These are phyloP conservation scores for Pythium angustatum DNA, from an alignment of 352 stramenopile species.

Conservation along the genomic window DNA sequence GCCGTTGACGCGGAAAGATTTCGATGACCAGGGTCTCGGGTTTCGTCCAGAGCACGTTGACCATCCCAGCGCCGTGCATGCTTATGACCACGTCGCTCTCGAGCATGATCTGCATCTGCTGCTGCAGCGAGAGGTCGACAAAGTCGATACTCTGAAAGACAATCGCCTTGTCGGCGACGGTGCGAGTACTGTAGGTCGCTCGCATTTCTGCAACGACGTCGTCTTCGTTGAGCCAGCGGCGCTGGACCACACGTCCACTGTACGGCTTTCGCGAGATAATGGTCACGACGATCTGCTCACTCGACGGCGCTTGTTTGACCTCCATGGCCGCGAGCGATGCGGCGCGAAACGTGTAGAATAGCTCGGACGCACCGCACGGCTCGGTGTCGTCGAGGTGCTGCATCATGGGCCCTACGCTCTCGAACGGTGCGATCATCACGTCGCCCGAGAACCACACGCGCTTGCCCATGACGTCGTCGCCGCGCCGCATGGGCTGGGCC, in stretches of 20 bases:
- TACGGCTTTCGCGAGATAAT: constrained; percentile 32
- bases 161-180: constrained; percentile 22
- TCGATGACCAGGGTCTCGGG: constrained; percentile 60
- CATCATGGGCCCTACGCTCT: constrained; percentile 61
- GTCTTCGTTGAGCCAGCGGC: constrained; percentile 36
- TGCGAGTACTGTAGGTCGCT: constrained; percentile 16
- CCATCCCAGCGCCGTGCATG: constrained; percentile 81
- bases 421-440: constrained; percentile 54
- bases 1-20: constrained; percentile 62
- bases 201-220: constrained; percentile 23
- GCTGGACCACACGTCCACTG: constrained; percentile 24
- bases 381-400: constrained; percentile 67
- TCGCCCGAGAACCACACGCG: constrained; percentile 36
- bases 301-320: background rate
- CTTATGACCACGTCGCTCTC: constrained; percentile 78
- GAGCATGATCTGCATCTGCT: constrained; percentile 68
- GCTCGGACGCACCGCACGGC: constrained; percentile 51
- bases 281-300: constrained; percentile 17
- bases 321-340: constrained; percentile 12
- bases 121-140: constrained; percentile 45
- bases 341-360: constrained; percentile 52
- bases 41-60: constrained; percentile 70
- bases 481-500: constrained; percentile 22
- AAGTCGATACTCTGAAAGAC: constrained; percentile 70
- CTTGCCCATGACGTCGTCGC: constrained; percentile 29